Evolutionary conservation across 2,329 filamentous ascomycete genomes (phyloP).

Genomic region (Ascochyta fabae): DNA sequence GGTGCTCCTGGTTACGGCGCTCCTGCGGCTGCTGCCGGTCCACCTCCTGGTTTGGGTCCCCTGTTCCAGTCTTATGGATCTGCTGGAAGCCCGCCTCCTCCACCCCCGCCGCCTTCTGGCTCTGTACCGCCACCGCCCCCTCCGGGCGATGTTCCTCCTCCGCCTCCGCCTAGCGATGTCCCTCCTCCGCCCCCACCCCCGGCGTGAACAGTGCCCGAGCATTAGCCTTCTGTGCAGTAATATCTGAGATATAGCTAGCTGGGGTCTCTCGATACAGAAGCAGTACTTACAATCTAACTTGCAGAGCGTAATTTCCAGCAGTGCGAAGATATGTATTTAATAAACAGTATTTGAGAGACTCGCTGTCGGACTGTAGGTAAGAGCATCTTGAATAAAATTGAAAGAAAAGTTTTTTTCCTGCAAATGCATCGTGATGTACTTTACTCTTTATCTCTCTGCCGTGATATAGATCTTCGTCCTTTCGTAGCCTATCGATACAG

Average conservation of each 20-base stretch:
- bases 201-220: conserved; percentile 22
- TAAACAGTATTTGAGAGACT: not conserved
- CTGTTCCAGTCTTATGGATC: conserved; percentile 71
- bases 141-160: conserved; percentile 57
- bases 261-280: conserved; percentile 2
- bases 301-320: not conserved
- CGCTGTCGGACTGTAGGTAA: conserved; percentile 5
- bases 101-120: conserved; percentile 66
- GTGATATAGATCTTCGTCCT: not conserved
- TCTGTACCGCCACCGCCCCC: conserved; percentile 68
- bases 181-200: conserved; percentile 60
- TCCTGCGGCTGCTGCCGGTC: conserved; percentile 53
- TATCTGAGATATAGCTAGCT: not conserved
- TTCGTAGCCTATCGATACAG: not conserved
- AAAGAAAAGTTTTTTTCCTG: not conserved
- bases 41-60: conserved; percentile 63
- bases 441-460: not conserved
- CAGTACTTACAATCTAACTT: conserved; percentile 1
- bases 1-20: conserved; percentile 52
- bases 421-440: not conserved
- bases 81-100: conserved; percentile 63
- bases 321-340: not conserved
- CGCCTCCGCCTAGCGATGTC: conserved; percentile 66
- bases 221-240: conserved; percentile 3
- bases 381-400: not conserved